Evolutionary conservation across 306 rosid species (phyloP), one percentile per base, ranked within the genome.

Genomic region (Malus fusca): DNA sequence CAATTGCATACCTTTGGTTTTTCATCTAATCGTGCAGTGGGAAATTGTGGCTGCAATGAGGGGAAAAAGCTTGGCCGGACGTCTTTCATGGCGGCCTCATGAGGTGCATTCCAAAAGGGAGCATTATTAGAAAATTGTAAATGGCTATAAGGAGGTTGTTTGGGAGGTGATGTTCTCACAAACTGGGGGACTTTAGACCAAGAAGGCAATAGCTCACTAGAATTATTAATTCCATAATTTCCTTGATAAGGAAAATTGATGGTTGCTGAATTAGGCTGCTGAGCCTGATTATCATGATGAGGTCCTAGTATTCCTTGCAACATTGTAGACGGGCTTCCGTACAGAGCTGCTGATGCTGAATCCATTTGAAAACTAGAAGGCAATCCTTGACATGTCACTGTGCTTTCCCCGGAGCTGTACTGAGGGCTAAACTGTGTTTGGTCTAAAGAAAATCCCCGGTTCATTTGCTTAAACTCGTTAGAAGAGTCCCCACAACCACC

Each of bases 81-180:
- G 61, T 92, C 97, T 76, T 95, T 95, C 63, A 87, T 82, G 79
- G 90, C 72, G 40, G 87, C 63, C 43, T 79, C 67, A 51, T 90
- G 96, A 37, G 99, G 87, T 25, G 97, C 91, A 68, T 92, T 96
- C 97, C 99, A 92, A 76, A 90, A 92, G 22, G 96, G 83, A 6
- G 97, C 89, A 82, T 86, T 86, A 68, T 96, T 96, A 2, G 97
- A 85, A 82, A 96, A 90, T 68, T 90, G 97, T 75, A 96, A 82
- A 66, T 88, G 97, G 61, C 75, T 87, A 59, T 77, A 83, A 42
- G 85, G 64, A 35, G 75, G 33, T 40, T 78, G 93, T 82, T 90
- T 92, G 8, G 99, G 98, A 44, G 98, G 89, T 11, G 97, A 87
- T 67, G 80, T 76, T 89, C 96, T 84, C 35, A 89, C 80, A 75